Evolutionary conservation across 2,329 filamentous ascomycete species (phyloP).

Genomic region (Colletotrichum truncatum): DNA sequence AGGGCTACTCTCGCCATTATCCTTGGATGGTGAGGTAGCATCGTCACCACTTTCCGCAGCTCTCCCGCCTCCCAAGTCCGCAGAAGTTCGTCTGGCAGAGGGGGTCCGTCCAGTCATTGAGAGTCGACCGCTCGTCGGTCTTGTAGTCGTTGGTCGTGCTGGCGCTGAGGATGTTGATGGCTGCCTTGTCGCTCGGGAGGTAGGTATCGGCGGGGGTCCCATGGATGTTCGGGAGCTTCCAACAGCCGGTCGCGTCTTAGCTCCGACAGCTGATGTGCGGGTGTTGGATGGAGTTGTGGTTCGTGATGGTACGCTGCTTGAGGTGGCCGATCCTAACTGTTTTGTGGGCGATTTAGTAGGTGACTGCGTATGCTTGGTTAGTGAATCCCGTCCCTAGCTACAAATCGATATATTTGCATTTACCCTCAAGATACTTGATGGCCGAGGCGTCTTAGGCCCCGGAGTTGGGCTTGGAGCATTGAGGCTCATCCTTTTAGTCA

Average conservation of each 20-base stretch:
- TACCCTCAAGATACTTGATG: slow-evolving; percentile 67
- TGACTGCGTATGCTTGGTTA: slow-evolving; percentile 58
- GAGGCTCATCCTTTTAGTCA: slow-evolving; percentile 72
- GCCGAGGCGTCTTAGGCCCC: slow-evolving; percentile 63
- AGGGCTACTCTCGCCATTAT: slow-evolving; percentile 62
- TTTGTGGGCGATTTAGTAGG: slow-evolving; percentile 85
- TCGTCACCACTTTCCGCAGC: slow-evolving; percentile 47
- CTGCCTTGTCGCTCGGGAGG: slow-evolving; percentile 52
- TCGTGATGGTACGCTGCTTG: slow-evolving; percentile 67
- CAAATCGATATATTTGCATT: slow-evolving; percentile 1
- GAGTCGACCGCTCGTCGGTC: slow-evolving; percentile 52
- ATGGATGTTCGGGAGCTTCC: slow-evolving; percentile 69
- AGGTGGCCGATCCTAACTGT: slow-evolving; percentile 65
- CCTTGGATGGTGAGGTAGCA: slow-evolving; percentile 58
- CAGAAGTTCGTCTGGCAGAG: slow-evolving; percentile 55
- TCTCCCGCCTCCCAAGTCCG: slow-evolving; percentile 54
- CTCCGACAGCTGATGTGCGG: slow-evolving; percentile 51
- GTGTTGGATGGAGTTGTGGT: slow-evolving; percentile 72
- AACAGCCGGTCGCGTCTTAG: slow-evolving; percentile 65
- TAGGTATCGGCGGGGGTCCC: slow-evolving; percentile 68
- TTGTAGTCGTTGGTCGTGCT: slow-evolving; percentile 38
- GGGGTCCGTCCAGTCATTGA: slow-evolving; percentile 46
- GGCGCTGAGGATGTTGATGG: slow-evolving; percentile 52
- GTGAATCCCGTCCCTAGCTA: neutral
- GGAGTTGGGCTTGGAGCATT: slow-evolving; percentile 80